Evolutionary conservation across 768 basidiomycete genomes (phyloP), one percentile per base, ranked within the genome.

Genomic region (Russula compacta): DNA sequence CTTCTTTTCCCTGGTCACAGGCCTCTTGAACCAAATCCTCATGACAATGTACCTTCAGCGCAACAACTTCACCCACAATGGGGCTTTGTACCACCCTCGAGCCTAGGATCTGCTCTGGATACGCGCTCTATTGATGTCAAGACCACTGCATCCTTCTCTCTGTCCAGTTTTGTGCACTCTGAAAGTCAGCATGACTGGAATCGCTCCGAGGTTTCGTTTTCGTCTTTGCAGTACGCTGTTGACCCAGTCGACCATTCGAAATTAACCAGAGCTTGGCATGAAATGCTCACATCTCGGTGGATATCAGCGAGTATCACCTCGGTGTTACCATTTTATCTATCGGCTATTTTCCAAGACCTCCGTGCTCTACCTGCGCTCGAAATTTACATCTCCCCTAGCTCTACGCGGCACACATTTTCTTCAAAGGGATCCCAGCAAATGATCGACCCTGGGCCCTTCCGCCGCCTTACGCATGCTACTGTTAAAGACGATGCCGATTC

Each of bases 1-100:
- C 76, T 83, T 7, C 76, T 87, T 50, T 89, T 89, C 68, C 87
- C 87, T 8, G 81, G 77, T 61, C 69, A 71, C n/a, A 35, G 33
- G 14, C 4, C 47, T 1, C 40, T 35, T 3, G 48, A 12, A 6
- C 2, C 56, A n/a, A 39, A 29, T 6, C 19, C n/a, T 9, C 36
- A 48, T 12, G 32, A 10, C 17, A 14, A 17, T 5, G 32, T 29
- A 4, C 21, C 24, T 43, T 35, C 29, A 3, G 10, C 7, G 6
- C 55, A 52, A 38, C 51, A n/a, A 7, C 7, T 2, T 14, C n/a
- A n/a, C 46, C 24, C 40, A 19, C 33, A 11, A 17, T 43, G 12
- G 12, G 19, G 33, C 12, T 7, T 40, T 53, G 21, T 14, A 21
- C 33, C 53, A 6, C 14, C 53, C 11, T 1, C 32, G 39, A 60